Evolutionary conservation across 2,329 filamentous ascomycete genomes (phyloP), one percentile per base, ranked within the genome.

Genomic region (Coleophoma eucalyptorum): DNA sequence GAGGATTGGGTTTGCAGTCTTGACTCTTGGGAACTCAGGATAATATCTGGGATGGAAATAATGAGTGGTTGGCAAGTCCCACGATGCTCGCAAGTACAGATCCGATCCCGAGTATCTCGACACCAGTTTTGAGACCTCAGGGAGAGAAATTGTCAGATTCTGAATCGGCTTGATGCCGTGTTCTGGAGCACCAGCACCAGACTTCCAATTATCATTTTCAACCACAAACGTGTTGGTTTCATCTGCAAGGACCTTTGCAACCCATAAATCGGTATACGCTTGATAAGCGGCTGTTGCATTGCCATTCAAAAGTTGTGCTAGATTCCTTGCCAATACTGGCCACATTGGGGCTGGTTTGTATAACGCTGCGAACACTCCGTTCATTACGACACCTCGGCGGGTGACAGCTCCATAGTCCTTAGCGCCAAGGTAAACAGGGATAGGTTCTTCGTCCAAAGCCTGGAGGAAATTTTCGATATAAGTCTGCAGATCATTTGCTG

Each of bases 341-440:
- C 55, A 57, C 26, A 26, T 26, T 11, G 49, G 31, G 20, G 26
- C 21, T 20, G 72, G 70, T 41, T 64, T 68, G 55, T 73, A 73
- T 8, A 77, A 55, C 5, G 64, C 59, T 0, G 61, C 62, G 38
- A 75, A 75, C 2, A 76, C 58, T 7, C 66, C 72, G 1, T 63
- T 57, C 3, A 52, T 55, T 46, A 45, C 57, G 4, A 60, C 21
- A 5, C 47, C 43, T 12, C 55, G 44, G 18, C 55, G 51, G 12
- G 52, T 49, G 3, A 62, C 20, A 5, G 58, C 18, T 8, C 60
- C 58, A 33, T 62, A 55, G 18, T 46, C 44, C 5, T 52, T 48
- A 32, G 53, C 57, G 32, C 57, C 57, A 10, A 61, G 34, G 41
- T 62, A 62, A 3, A 62, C 58, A 11, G 53, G 52, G 15, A 62